Evolutionary conservation across 202 grass and related monocot species (phyloP), one percentile per base, ranked within the genome.

Genomic region (Setaria italica): DNA sequence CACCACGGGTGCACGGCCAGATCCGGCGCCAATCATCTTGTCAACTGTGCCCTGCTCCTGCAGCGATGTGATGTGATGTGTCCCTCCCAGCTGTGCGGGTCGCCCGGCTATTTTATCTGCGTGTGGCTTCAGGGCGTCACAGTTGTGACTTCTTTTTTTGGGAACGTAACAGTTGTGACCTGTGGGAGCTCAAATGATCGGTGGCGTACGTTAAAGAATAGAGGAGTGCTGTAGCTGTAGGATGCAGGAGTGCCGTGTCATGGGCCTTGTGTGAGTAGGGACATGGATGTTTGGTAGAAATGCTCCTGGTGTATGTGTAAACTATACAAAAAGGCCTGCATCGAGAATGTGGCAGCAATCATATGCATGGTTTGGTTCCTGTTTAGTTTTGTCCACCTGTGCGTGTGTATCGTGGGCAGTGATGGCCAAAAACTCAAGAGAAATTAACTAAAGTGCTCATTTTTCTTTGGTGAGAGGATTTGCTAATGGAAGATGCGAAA

Each of bases 1-100:
- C 80, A 63, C 89, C 89, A 87, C 84, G 74, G 75, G 70, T 54
- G 62, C 84, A 63, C 42, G 33, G 75, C 53, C 17, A 48, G 62
- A 66, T 82, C 71, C 54, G 78, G 65, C 30, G 25, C 76, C 81
- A 87, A 87, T 90, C 45, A 87, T 80, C 20, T 0, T 0, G 43
- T 48, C 68, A 71, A 71, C 68, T 71, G 39, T 13, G 21, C 58
- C n/a, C 56, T 25, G 25, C 25, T 25, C 5, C 51, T 16, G 17
- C 55, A 20, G 17, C 34, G 37, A 2, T 11, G 4, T 25, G 25
- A 25, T 25, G 25, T 25, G 60, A 85, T 76, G 70, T 54, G 82
- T 50, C 45, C 21, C 66, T 13, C 59, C 83, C 78, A 47, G 66
- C 84, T 72, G 76, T 80, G 45, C 34, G 47, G 47, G 48, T 25